Percentiles rank a stretch among this genome's conserved stretches.
phyloP scores from a whole-genome alignment of 1,284 basidiomycete species.

The Pascua guehoae region DNA sequence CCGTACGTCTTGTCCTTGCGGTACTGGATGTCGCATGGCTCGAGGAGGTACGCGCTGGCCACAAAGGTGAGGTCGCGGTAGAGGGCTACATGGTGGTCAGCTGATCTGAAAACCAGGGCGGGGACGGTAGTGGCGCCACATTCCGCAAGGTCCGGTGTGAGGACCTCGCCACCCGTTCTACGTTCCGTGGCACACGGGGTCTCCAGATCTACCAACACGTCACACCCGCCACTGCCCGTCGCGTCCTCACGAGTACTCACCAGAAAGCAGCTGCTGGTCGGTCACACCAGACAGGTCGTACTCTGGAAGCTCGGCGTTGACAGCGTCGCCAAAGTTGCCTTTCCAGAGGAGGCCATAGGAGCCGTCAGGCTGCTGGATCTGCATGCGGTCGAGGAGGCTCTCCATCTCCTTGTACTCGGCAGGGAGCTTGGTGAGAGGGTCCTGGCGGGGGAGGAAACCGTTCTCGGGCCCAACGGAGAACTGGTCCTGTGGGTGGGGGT shows the following conservation, averaged over 20 bases:
- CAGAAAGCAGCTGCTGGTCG: conserved; percentile 11
- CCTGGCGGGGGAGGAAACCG: conserved; percentile 17
- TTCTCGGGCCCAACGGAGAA: conserved; percentile 15
- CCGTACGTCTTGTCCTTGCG: conserved; percentile 18
- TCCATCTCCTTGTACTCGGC: conserved; percentile 21
- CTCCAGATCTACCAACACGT: neutral
- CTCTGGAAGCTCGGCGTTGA: conserved; percentile 14
- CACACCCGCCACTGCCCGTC: neutral
- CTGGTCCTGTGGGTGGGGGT: conserved; percentile 16
- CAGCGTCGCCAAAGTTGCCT: conserved; percentile 16
- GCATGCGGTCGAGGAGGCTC: conserved; percentile 18
- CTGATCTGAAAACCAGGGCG: too few species aligned
- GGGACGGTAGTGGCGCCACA: too few species aligned
- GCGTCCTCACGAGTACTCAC: neutral
- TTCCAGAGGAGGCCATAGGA: conserved; percentile 12
- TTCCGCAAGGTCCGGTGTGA: too few species aligned
- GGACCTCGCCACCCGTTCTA: too few species aligned
- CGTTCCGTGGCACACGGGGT: too few species aligned
- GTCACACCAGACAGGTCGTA: conserved; percentile 17
- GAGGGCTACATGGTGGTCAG: conserved; percentile 8
- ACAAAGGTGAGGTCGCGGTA: conserved; percentile 23
- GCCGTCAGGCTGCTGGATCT: conserved; percentile 12
- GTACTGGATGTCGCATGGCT: conserved; percentile 21
- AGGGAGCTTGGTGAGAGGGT: conserved; percentile 14
- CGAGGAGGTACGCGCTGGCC: conserved; percentile 18